Conservation (phyloP, 495 filamentous ascomycete species). For the Rhizodiscina lignyota region DNA sequence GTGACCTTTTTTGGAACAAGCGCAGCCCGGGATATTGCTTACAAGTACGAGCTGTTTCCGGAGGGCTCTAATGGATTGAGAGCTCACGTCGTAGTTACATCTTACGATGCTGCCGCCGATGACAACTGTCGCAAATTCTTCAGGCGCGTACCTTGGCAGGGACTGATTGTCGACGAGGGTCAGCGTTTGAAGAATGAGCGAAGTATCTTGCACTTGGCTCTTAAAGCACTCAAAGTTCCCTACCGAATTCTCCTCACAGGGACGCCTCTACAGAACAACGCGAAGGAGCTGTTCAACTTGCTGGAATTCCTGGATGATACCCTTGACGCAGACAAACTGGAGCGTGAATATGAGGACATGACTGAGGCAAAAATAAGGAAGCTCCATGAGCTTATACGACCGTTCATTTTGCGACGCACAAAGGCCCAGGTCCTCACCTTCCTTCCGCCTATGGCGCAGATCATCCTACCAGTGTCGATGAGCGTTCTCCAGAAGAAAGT, state of each 20-base stretch:
- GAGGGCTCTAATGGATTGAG: constrained; percentile 40
- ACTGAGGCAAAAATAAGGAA: constrained; percentile 63
- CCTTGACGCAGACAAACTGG: constrained; percentile 52
- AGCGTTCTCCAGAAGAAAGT: constrained; percentile 81
- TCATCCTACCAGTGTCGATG: constrained; percentile 91
- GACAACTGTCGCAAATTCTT: constrained; percentile 47
- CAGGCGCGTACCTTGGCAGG: constrained; percentile 58
- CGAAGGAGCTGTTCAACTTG: constrained; percentile 84
- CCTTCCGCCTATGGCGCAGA: constrained; percentile 80
- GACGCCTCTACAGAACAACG: constrained; percentile 91
- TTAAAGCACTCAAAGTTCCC: constrained; percentile 52
- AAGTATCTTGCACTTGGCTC: constrained; percentile 57
- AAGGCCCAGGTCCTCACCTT: constrained; percentile 81
- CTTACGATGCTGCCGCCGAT: constrained; percentile 72
- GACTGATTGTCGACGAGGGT: constrained; percentile 86
- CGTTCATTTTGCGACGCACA: constrained; percentile 68
- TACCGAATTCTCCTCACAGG: constrained; percentile 73
- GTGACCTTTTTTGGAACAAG: constrained; percentile 78
- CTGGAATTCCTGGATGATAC: constrained; percentile 73
- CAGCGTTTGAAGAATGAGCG: constrained; percentile 92
- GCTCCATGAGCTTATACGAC: constrained; percentile 72
- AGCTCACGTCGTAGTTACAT: constrained; percentile 87
- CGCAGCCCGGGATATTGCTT: constrained; percentile 50
- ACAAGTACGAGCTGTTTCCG: constrained; percentile 70
- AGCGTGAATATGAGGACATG: constrained; percentile 55